These are phyloP conservation scores for Diatrype stigma DNA, from an alignment of 2,329 filamentous ascomycete species.

Conservation along the genomic window DNA sequence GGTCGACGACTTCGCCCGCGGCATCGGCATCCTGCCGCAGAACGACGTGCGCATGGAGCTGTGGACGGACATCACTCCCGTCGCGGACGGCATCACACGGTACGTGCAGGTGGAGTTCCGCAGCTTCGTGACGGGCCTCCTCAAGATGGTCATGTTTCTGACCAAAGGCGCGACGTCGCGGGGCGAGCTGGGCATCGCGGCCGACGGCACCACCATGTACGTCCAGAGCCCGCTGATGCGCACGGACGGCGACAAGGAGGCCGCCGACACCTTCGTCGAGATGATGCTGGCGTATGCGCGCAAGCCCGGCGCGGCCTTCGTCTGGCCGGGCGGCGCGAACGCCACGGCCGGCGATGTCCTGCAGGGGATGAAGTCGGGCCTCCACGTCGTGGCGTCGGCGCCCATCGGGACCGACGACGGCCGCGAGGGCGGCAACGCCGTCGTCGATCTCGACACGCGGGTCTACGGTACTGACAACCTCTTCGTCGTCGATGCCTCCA, in stretches of 20 bases:
- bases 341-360: slow-evolving; percentile 40
- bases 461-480: slow-evolving; percentile 11
- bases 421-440: slow-evolving; percentile 11
- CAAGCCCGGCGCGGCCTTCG: slow-evolving; percentile 21
- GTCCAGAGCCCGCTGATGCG: background rate
- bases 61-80: slow-evolving; percentile 35
- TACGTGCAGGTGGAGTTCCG: slow-evolving; percentile 13
- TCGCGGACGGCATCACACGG: slow-evolving; percentile 11
- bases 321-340: slow-evolving; percentile 33
- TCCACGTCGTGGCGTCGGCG: slow-evolving; percentile 34
- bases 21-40: slow-evolving; percentile 45
- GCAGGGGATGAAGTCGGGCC: slow-evolving; percentile 15
- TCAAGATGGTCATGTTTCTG: slow-evolving; percentile 14
- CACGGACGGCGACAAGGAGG: slow-evolving; percentile 5
- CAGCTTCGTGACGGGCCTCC: slow-evolving; percentile 4
- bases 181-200: background rate
- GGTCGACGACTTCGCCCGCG: slow-evolving; percentile 26
- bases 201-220: background rate
- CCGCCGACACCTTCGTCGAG: slow-evolving; percentile 1
- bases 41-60: slow-evolving; percentile 48
- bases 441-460: slow-evolving; percentile 7
- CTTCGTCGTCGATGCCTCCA: slow-evolving; percentile 8
- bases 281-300: slow-evolving; percentile 1
- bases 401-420: slow-evolving; percentile 24
- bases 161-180: slow-evolving; percentile 14